phyloP scores from a whole-genome alignment of 768 basidiomycete species.

The Russula vinacea region DNA sequence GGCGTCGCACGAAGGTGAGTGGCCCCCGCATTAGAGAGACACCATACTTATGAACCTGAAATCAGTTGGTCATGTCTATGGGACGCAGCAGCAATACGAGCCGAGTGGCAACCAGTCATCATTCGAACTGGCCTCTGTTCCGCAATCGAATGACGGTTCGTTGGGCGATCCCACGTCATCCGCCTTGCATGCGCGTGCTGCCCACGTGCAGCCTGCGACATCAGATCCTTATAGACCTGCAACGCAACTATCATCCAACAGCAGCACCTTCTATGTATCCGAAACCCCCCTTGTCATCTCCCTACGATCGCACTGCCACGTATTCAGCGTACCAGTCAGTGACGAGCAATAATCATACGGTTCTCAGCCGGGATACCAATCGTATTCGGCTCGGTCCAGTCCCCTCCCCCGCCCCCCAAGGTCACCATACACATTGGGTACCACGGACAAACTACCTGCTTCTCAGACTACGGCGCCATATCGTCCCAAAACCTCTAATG shows the following conservation, averaged over 20 bases:
- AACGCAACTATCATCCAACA: constrained; percentile 4
- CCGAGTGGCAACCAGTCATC: constrained; percentile 5
- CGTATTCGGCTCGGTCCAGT: constrained; percentile 29
- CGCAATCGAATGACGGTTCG: constrained; percentile 1
- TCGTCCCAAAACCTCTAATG: constrained; percentile 34
- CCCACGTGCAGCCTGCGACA: constrained; percentile 8
- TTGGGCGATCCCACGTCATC: constrained; percentile 5
- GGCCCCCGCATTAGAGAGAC: background rate
- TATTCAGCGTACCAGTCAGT: constrained; percentile 35
- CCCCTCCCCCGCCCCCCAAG: constrained; percentile 5
- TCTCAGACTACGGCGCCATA: constrained; percentile 25
- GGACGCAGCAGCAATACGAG: constrained; percentile 10
- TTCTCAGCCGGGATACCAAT: constrained; percentile 27
- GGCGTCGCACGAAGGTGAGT: constrained; percentile 24
- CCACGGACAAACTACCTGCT: constrained; percentile 8
- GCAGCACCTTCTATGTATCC: constrained; percentile 16
- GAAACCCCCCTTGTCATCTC: constrained; percentile 14
- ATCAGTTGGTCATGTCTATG: constrained; percentile 13
- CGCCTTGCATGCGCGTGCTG: constrained; percentile 16
- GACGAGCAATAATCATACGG: constrained; percentile 22
- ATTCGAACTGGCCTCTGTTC: background rate
- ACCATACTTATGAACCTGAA: background rate
- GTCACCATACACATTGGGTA: background rate
- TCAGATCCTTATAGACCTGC: constrained; percentile 16
- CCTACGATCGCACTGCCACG: constrained; percentile 28